Conservation (phyloP, 2,329 filamentous ascomycete genomes). For the Periconia sp. region DNA sequence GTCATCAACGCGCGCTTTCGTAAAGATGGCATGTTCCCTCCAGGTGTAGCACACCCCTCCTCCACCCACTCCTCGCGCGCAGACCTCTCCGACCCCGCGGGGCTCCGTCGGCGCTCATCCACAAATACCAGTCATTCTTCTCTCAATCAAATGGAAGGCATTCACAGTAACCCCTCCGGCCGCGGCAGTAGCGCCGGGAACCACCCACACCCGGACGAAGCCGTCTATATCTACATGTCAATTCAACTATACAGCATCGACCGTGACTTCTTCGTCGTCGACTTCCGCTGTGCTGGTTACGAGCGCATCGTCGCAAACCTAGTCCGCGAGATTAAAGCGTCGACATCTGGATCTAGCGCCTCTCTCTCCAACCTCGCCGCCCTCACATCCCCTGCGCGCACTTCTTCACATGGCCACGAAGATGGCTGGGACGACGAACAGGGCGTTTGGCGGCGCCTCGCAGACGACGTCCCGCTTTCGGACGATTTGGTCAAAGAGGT, state of each 20-base stretch:
- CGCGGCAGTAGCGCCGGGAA: conserved; percentile 2
- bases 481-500: conserved; percentile 32
- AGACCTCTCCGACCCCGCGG: conserved; percentile 44
- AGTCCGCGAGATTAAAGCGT: conserved; percentile 42
- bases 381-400: no score
- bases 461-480: conserved; percentile 33
- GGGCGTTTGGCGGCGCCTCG: conserved; percentile 35
- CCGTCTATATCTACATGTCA: conserved; percentile 90
- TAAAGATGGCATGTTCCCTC: conserved; percentile 72
- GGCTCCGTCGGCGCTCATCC: conserved; percentile 30
- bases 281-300: conserved; percentile 98
- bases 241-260: conserved; percentile 75
- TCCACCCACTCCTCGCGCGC: conserved; percentile 53
- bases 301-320: conserved; percentile 71
- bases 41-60: conserved; percentile 52
- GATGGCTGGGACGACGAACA: conserved; percentile 39
- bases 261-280: conserved; percentile 87
- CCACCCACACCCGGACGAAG: conserved; percentile 57
- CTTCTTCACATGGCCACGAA: conserved; percentile 15
- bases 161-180: conserved; percentile 8
- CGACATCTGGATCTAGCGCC: conserved; percentile 12
- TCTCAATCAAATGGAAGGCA: conserved; percentile 30
- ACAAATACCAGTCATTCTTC: conserved; percentile 35
- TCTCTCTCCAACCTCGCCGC: conserved; percentile 17
- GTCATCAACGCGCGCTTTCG: conserved; percentile 88